Percentiles rank a stretch among this genome's conserved stretches.
phyloP scores from a whole-genome alignment of 1,139 yeast species.

The Zygotorulaspora mrakii region DNA sequence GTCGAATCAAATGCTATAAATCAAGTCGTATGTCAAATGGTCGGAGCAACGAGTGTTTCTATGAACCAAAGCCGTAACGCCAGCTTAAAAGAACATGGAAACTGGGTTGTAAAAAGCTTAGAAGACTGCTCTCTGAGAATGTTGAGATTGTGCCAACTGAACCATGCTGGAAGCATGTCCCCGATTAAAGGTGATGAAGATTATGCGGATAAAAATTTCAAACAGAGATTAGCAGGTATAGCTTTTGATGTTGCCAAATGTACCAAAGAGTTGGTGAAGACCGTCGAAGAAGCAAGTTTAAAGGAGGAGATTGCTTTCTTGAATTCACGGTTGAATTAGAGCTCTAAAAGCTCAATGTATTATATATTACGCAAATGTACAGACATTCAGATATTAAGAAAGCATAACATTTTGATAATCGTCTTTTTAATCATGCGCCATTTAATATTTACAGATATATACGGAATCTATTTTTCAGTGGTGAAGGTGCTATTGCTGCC shows the following conservation, averaged over 20 bases:
- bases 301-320: slow-evolving; percentile 63
- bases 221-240: slow-evolving; percentile 88
- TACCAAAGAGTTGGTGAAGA: slow-evolving; percentile 90
- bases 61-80: slow-evolving; percentile 82
- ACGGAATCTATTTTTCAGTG: slow-evolving; percentile 4
- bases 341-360: slow-evolving; percentile 3
- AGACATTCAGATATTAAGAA: background rate
- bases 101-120: slow-evolving; percentile 82
- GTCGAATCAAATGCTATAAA: slow-evolving; percentile 71
- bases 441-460: slow-evolving; percentile 11
- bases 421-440: slow-evolving; percentile 5
- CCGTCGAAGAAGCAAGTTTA: slow-evolving; percentile 90
- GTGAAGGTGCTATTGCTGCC: no score
- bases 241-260: slow-evolving; percentile 95
- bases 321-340: slow-evolving; percentile 36
- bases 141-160: slow-evolving; percentile 56
- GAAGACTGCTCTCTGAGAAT: slow-evolving; percentile 82
- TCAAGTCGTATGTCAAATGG: slow-evolving; percentile 77
- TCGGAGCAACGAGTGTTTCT: slow-evolving; percentile 82
- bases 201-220: slow-evolving; percentile 80
- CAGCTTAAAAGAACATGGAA: slow-evolving; percentile 83
- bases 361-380: slow-evolving; percentile 1
- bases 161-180: slow-evolving; percentile 35
- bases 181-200: slow-evolving; percentile 52
- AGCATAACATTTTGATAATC: background rate